Evolutionary conservation across 2,329 filamentous ascomycete species (phyloP), one percentile per base, ranked within the genome.

Genomic region (Phialophora chinensis): DNA sequence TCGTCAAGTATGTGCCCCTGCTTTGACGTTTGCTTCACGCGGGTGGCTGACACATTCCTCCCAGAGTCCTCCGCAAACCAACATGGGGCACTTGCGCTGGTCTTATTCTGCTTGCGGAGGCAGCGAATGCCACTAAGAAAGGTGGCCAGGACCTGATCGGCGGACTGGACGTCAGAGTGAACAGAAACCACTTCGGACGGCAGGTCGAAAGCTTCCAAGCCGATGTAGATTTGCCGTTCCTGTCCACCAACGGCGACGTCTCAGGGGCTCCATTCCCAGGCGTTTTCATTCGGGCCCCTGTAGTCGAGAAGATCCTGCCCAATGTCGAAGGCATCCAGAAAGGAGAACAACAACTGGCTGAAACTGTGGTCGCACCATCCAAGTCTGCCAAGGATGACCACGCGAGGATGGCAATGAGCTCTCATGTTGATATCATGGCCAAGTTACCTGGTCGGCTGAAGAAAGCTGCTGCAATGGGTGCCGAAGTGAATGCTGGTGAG

Each of bases 51-150:
- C 49, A 66, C 53, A 44, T 20, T 27, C 27, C 20, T 23, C 68
- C 49, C 70, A 94, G 91, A 75, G 82, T 91, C 49, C 82, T 87
- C 60, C 87, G 90, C 72, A 93, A 91, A 73, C 93, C 93, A 11
- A 91, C 91, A 27, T 99, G 94, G 94, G 95, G 95, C 64, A 98
- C 95, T 23, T 99, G 95, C 77, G 95, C 95, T 12, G 95, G 95
- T 10, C 85, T 98, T 65, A 97, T 99, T 72, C 82, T 98, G 57
- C 88, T 99, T 58, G 90, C 93, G 1, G 91, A 97, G 74, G 88
- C 90, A 66, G 94, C 93, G 58, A 96, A 94, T 77, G 87, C 90
- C 69, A 93, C 91, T 44, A 98, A 97, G 77, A 89, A 91, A 74
- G 93, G 92, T 52, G 94, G 94, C 0, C 95, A 98, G 78, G 92